phyloP scores from a whole-genome alignment of 2,329 filamentous ascomycete genomes.

The Colletotrichum cordylinicola region DNA sequence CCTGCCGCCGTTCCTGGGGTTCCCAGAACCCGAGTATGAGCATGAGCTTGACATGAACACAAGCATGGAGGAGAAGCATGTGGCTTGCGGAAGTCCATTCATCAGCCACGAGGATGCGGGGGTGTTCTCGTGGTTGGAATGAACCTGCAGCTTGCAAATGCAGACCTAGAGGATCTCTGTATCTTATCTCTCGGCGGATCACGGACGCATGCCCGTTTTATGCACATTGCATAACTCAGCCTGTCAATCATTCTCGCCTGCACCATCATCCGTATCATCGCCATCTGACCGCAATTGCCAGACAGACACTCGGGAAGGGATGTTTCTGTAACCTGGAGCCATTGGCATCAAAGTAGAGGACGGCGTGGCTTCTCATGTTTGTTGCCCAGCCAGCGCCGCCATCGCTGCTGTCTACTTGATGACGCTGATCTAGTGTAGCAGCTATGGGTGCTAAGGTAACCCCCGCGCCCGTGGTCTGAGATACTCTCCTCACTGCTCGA shows the following conservation, averaged over 20 bases:
- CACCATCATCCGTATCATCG: neutral
- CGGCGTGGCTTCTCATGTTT: neutral
- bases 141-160: neutral
- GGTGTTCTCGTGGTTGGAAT: neutral
- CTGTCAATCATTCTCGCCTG: neutral
- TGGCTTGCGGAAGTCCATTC: neutral
- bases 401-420: neutral
- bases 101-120: neutral
- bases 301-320: neutral
- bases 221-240: neutral
- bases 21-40: neutral
- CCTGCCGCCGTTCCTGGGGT: neutral
- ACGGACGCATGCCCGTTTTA: neutral
- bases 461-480: neutral
- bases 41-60: neutral
- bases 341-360: neutral
- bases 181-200: neutral
- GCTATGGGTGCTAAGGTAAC: neutral
- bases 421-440: neutral
- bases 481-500: neutral
- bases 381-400: neutral
- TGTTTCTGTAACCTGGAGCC: neutral
- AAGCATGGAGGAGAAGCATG: neutral
- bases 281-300: neutral
- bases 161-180: neutral